Conservation (phyloP, 345 rosid species). For the Syzygium jambos region DNA sequence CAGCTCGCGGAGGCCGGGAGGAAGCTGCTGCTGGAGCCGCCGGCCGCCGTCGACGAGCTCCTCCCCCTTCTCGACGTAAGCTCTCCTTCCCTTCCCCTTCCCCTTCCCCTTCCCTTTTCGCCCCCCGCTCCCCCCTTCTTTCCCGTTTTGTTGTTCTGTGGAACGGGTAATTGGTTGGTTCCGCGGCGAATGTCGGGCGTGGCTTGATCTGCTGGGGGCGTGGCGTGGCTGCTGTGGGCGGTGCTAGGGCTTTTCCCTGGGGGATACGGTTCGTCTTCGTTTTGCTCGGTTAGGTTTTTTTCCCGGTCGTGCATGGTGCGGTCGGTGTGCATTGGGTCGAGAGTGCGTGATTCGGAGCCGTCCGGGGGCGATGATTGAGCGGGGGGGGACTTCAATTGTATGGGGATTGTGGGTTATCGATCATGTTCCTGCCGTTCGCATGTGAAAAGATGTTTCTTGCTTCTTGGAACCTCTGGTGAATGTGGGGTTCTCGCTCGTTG, state of each 20-base stretch:
- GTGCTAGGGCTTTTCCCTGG: not conserved
- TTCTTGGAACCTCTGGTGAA: not conserved
- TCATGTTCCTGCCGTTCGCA: not conserved
- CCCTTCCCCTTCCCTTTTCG: not conserved
- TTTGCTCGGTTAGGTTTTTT: not conserved
- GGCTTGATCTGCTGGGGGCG: not conserved
- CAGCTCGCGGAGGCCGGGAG: constrained; percentile 71
- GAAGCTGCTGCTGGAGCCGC: constrained; percentile 59
- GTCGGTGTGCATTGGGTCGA: not conserved
- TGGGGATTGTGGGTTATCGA: not conserved
- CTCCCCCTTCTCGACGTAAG: constrained; percentile 86
- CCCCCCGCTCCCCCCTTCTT: not conserved
- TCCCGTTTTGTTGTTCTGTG: not conserved
- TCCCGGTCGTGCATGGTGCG: not conserved
- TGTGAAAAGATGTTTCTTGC: not conserved
- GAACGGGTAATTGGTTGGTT: not conserved
- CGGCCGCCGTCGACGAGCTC: constrained; percentile 57
- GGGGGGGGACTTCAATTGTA: not conserved
- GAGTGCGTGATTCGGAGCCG: not conserved
- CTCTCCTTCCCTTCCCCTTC: not conserved
- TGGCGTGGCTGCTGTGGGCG: not conserved
- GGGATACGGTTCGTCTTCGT: not conserved
- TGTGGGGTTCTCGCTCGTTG: not conserved
- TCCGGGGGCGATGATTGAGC: not conserved
- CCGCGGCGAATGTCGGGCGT: not conserved